phyloP scores from a whole-genome alignment of 129 eudicot species.

The Flaveria trinervia region DNA sequence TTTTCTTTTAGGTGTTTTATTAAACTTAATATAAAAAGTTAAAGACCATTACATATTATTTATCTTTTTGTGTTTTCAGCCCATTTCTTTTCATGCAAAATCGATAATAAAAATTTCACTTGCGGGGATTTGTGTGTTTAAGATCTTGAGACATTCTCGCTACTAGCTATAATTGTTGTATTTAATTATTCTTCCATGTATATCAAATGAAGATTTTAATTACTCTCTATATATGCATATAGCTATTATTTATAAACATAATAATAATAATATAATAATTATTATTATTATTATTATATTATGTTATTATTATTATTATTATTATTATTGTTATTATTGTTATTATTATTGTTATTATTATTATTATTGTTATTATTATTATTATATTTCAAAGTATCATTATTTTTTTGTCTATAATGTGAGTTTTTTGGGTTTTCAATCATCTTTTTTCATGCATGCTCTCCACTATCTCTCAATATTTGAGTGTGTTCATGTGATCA shows the following conservation, averaged over 20 bases:
- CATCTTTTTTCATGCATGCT: constrained; percentile 42
- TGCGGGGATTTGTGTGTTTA: not conserved
- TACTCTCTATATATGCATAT: too few relatives aligned
- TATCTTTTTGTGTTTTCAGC: not conserved
- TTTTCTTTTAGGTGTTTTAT: not conserved
- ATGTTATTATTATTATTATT: too few relatives aligned
- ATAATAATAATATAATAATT: too few relatives aligned
- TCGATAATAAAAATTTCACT: not conserved
- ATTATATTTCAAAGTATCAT: constrained; percentile 1
- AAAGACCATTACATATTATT: not conserved
- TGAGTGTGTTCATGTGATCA: constrained; percentile 35
- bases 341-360: not conserved
- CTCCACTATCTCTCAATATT: constrained; percentile 36
- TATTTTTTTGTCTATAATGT: constrained; percentile 3
- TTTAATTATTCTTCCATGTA: too few relatives aligned
- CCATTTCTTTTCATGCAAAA: constrained; percentile 2
- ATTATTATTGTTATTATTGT: too few relatives aligned
- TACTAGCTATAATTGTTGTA: not conserved
- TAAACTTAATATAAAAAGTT: not conserved
- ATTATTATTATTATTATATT: too few relatives aligned
- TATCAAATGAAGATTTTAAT: too few relatives aligned
- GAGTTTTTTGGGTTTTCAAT: constrained; percentile 25
- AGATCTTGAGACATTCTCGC: not conserved
- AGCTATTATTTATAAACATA: too few relatives aligned
- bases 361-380: not conserved